Evolutionary conservation across 768 basidiomycete species (phyloP).

Genomic region (Trametes gibbosa): DNA sequence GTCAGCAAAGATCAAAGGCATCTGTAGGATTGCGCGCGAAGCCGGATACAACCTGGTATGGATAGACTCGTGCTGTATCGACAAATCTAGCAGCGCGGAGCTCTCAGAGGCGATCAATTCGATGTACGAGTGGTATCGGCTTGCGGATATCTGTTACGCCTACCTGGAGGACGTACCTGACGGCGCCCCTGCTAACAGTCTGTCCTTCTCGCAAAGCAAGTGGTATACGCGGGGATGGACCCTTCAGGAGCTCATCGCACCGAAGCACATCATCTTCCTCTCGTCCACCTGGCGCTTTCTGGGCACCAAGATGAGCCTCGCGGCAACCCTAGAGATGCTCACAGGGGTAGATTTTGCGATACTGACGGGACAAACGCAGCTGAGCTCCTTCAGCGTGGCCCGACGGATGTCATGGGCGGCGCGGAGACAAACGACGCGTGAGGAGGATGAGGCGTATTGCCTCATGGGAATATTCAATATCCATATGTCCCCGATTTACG

Average conservation of each 20-base stretch:
- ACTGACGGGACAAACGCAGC: not conserved
- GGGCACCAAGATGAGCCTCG: not conserved
- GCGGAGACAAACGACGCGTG: not conserved
- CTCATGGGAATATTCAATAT: slow-evolving; percentile 9
- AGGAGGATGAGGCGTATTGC: slow-evolving; percentile 7
- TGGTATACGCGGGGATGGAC: not conserved
- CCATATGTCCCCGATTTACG: slow-evolving; percentile 6
- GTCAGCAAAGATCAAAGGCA: not conserved
- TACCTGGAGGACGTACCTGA: not conserved
- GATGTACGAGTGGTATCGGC: not conserved
- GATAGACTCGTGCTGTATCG: not conserved
- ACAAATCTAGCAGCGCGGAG: not conserved
- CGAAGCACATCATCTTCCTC: not conserved
- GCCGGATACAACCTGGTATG: not conserved
- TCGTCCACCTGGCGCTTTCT: not conserved
- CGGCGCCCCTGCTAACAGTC: not conserved
- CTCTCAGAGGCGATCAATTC: not conserved
- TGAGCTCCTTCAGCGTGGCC: not conserved
- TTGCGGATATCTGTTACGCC: not conserved
- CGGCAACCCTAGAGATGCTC: not conserved
- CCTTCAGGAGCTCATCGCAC: not conserved
- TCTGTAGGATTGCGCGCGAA: not conserved
- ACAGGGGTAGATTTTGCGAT: not conserved
- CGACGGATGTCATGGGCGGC: not conserved
- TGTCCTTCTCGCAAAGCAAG: not conserved